Base-by-base conservation (phyloP, 352 stramenopile genomes). In the Hyaloperonospora brassicae region DNA sequence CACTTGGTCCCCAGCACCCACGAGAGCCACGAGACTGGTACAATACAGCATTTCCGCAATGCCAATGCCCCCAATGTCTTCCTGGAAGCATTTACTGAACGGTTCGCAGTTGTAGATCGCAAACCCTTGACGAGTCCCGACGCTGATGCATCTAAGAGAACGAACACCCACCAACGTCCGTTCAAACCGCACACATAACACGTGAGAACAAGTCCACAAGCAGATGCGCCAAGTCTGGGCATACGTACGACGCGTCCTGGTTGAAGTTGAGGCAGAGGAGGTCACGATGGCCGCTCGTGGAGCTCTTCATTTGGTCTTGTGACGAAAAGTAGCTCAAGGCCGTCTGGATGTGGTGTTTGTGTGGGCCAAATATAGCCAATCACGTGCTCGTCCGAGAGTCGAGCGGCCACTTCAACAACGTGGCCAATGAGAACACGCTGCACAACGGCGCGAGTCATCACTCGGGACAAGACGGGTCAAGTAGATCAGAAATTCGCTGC, bases 41-140 rank as follows among this genome's bases (percentile, higher is more conserved):
- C 85, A 96, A 61, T 96, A 97, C 43, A 97, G 77, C 89, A 97
- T 97, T 59, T 97, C 87, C 8, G 86, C 85, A 54, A 95, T 85
- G 22, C 83, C 83, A 13, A 97, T 93, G 35, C 89, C 89, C 21
- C 89, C 89, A 24, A 95, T 88, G 2, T 73, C 64, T 58, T 93
- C 80, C 45, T 93, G 71, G 59, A 97, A 96, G 50, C 76, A 86
- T 56, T 91, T 89, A 9, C 80, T 82, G 55, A 97, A 97, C 0
- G 88, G 88, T 70, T 95, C 80, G 62, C 86, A 96, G 51, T 93
- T 95, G 82, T 95, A 97, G 52, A 97, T 92, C 43, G 69, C 66
- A 47, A 95, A 96, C 52, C 89, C 87, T 50, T 76, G 70, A 23
- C 80, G 79, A 34, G 89, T 94, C 31, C 89, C 88, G 21, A 96